These are phyloP conservation scores for Xylaria digitata DNA, from an alignment of 2,329 filamentous ascomycete species.

Conservation along the genomic window DNA sequence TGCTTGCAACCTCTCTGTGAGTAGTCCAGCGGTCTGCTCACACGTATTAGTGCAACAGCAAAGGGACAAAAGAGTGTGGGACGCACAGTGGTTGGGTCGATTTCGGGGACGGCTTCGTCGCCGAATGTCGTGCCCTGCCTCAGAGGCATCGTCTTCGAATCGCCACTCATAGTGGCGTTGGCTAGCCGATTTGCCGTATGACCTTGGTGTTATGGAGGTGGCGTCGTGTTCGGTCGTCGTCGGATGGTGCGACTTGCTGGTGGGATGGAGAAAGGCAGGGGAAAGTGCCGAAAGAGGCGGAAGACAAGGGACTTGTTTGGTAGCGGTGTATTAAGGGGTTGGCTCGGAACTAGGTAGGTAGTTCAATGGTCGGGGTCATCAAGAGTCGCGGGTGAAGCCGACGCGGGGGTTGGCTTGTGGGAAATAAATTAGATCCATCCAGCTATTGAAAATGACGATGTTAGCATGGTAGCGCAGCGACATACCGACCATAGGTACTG, in stretches of 20 bases:
- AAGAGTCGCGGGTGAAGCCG: constrained; percentile 22
- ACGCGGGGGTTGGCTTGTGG: constrained; percentile 17
- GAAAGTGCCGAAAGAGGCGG: constrained; percentile 10
- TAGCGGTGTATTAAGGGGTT: constrained; percentile 3
- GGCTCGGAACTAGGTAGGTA: neutral
- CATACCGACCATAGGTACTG: constrained; percentile 5
- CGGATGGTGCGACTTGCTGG: neutral
- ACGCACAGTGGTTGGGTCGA: constrained; percentile 68
- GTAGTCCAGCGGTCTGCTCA: constrained; percentile 76
- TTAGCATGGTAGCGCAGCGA: constrained; percentile 17
- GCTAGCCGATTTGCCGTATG: neutral
- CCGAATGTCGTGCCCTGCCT: constrained; percentile 60
- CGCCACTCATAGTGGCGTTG: constrained; percentile 48
- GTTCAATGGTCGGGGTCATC: constrained; percentile 21
- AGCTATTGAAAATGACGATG: constrained; percentile 26
- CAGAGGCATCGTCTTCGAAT: constrained; percentile 55
- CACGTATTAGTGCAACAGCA: constrained; percentile 19
- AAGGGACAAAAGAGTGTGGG: constrained; percentile 7
- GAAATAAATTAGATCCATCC: constrained; percentile 35
- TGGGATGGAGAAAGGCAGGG: neutral
- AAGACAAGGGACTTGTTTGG: neutral
- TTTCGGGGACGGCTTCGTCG: constrained; percentile 70
- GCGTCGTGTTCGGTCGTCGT: constrained; percentile 11
- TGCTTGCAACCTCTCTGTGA: constrained; percentile 87
- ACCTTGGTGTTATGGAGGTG: neutral